Conservation (phyloP, 495 filamentous ascomycete species). For the Filosporella fistucella region DNA sequence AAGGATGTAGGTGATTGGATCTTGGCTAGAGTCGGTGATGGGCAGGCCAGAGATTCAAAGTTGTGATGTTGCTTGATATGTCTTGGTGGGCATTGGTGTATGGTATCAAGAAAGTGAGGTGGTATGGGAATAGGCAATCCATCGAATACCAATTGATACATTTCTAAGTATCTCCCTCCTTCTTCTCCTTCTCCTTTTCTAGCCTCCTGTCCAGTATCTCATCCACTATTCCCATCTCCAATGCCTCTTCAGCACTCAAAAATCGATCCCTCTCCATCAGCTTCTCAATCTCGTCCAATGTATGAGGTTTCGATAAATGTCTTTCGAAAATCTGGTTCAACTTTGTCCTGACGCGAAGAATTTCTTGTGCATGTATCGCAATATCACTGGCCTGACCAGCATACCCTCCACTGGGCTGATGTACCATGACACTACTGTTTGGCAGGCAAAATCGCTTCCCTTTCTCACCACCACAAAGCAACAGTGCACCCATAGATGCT, state of each 20-base stretch:
- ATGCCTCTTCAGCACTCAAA: constrained; percentile 81
- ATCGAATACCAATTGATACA: not conserved
- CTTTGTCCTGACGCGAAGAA: constrained; percentile 76
- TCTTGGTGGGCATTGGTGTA: not conserved
- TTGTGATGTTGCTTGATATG: constrained; percentile 3
- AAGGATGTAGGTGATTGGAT: constrained; percentile 76
- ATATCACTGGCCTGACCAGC: constrained; percentile 89
- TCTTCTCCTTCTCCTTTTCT: constrained; percentile 25
- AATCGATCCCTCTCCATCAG: constrained; percentile 97
- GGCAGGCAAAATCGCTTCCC: constrained; percentile 86
- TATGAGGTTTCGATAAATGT: constrained; percentile 76
- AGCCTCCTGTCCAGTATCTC: constrained; percentile 62
- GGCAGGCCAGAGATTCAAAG: constrained; percentile 12
- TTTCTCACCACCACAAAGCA: constrained; percentile 81
- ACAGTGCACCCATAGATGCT: constrained; percentile 87
- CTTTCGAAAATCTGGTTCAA: constrained; percentile 85
- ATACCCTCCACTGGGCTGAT: constrained; percentile 91
- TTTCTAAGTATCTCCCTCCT: not conserved
- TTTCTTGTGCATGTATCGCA: constrained; percentile 95
- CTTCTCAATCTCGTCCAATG: constrained; percentile 78
- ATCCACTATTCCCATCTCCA: constrained; percentile 88
- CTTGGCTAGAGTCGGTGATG: constrained; percentile 37
- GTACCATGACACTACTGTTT: constrained; percentile 92
- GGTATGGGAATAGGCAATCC: not conserved
- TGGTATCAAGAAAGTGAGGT: not conserved